These are phyloP conservation scores for Neonectria magnoliae DNA, from an alignment of 2,329 filamentous ascomycete species.

Conservation along the genomic window DNA sequence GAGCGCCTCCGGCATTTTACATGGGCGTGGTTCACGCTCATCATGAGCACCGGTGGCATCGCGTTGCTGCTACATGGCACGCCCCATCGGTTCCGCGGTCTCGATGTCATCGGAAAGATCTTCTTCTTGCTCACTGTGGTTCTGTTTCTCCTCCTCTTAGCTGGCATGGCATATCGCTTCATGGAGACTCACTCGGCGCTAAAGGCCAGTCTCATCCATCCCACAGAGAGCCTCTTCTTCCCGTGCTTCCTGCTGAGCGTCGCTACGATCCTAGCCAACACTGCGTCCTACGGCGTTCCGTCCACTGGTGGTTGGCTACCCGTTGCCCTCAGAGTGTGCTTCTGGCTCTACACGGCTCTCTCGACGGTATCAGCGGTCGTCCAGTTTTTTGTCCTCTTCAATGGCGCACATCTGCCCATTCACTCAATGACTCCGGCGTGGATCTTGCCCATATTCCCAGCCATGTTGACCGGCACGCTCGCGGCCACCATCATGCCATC, in stretches of 20 bases:
- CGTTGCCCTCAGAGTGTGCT: constrained; percentile 56
- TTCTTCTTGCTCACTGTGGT: constrained; percentile 61
- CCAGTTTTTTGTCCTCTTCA: constrained; percentile 45
- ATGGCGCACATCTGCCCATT: constrained; percentile 40
- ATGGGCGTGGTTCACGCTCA: constrained; percentile 48
- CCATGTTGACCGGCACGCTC: constrained; percentile 42
- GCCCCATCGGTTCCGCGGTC: constrained; percentile 58
- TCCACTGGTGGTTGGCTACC: constrained; percentile 61
- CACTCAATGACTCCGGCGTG: constrained; percentile 44
- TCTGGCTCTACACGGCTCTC: constrained; percentile 61
- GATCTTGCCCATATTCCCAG: constrained; percentile 45
- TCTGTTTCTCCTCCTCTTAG: constrained; percentile 60
- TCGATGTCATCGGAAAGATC: constrained; percentile 58
- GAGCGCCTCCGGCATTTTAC: constrained; percentile 41
- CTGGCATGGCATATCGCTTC: constrained; percentile 67
- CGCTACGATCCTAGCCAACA: constrained; percentile 72
- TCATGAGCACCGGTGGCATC: constrained; percentile 49
- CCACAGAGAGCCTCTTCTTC: constrained; percentile 72
- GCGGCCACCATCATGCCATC: constrained; percentile 37
- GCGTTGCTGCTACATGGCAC: constrained; percentile 43
- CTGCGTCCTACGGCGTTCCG: constrained; percentile 68
- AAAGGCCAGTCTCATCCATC: constrained; percentile 47
- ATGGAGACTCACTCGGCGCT: constrained; percentile 67
- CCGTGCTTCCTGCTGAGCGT: constrained; percentile 71
- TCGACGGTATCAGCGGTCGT: constrained; percentile 38